These are phyloP conservation scores for Oryza australiensis DNA, from an alignment of 176 grass and related monocot genomes.

Conservation along the genomic window DNA sequence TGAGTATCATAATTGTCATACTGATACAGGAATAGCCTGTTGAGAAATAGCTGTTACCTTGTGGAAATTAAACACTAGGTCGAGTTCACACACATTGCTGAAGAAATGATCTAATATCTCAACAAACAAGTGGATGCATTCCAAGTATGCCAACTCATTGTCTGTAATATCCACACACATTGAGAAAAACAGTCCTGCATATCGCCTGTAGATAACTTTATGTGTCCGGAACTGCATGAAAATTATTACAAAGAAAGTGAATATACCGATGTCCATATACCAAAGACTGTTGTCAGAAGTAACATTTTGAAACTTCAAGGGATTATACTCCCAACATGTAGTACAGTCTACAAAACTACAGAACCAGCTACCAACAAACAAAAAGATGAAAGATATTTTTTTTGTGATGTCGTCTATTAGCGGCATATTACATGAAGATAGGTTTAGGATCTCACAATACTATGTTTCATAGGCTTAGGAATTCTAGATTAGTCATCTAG, in stretches of 20 bases:
- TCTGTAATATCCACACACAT: slow-evolving; percentile 98
- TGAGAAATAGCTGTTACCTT: slow-evolving; percentile 54
- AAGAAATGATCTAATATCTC: slow-evolving; percentile 99
- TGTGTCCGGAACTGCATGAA: slow-evolving; percentile 71
- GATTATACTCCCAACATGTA: background rate
- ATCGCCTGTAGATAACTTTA: slow-evolving; percentile 99
- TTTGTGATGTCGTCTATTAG: background rate
- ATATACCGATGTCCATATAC: background rate
- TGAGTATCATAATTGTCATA: background rate
- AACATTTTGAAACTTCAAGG: background rate
- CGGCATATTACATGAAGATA: background rate
- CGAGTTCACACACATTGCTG: slow-evolving; percentile 97
- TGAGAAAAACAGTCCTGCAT: slow-evolving; percentile 97
- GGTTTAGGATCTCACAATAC: background rate
- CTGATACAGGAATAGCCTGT: background rate
- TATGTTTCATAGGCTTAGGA: background rate
- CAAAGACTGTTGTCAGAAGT: background rate
- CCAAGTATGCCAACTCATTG: slow-evolving; percentile 96
- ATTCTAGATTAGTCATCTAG: slow-evolving; percentile 4
- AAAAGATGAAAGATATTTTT: background rate
- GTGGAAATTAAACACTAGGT: slow-evolving; percentile 99
- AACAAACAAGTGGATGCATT: slow-evolving; percentile 98
- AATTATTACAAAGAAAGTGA: background rate
- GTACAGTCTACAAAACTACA: background rate
- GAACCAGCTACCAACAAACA: background rate